A percentile compares a stretch with the other conserved stretches of the same genome.
Conservation (phyloP, 1,139 yeast species). For the Neolecta irregularis region DNA sequence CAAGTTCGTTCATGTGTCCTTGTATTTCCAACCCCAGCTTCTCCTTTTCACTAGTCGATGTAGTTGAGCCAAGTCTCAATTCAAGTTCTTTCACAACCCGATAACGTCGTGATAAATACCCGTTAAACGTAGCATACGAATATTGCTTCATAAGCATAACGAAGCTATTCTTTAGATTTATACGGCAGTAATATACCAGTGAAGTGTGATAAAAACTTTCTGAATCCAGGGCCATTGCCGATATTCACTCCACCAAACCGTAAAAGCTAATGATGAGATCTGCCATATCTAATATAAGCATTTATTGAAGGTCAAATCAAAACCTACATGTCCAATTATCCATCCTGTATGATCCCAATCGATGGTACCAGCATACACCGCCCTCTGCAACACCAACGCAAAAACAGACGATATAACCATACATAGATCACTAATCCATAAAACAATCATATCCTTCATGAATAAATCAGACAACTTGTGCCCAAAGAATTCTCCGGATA, state of each 20-base stretch:
- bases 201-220: conserved; percentile 63
- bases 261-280: conserved; percentile 16
- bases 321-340: conserved; percentile 33
- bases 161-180: no score
- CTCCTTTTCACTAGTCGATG: conserved; percentile 7
- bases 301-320: no score
- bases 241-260: conserved; percentile 6
- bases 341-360: conserved; percentile 42
- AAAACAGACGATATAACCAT: conserved; percentile 49
- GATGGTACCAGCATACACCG: conserved; percentile 27
- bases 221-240: conserved; percentile 51
- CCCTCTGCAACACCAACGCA: conserved; percentile 34
- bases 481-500: conserved; percentile 6
- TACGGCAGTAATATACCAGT: no score
- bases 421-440: conserved; percentile 43
- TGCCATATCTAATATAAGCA: no score
- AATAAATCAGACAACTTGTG: conserved; percentile 4
- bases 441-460: conserved; percentile 33
- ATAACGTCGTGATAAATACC: conserved; percentile 57
- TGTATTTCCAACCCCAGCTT: conserved; percentile 29
- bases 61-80: conserved; percentile 3
- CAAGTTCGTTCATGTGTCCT: conserved; percentile 50
- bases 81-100: conserved; percentile 17
- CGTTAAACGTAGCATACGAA: conserved; percentile 77
- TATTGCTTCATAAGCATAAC: conserved; percentile 88